Base-by-base conservation (phyloP, 768 basidiomycete species). In the Sarcodon aspratus region DNA sequence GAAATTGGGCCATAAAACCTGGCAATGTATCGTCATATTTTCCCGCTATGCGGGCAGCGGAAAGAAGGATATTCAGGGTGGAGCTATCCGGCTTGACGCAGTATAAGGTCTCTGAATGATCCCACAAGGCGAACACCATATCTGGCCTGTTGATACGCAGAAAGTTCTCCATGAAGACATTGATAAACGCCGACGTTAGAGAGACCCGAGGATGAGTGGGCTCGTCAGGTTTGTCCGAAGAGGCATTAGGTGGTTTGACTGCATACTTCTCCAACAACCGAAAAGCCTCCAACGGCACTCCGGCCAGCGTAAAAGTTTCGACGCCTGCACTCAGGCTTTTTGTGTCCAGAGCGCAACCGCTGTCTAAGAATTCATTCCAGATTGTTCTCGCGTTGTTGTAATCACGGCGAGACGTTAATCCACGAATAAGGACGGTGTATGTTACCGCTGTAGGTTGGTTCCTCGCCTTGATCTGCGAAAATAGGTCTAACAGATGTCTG, bases 81-180 rank as follows among this genome's bases (percentile, higher is more conserved):
- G 63, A 60, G 13, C 69, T 60, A 43, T 83, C 75, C 0, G 81
- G 82, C 3, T 66, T 60, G 0, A 81, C 66, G 5, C 67, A 70
- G 59, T 84, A 92, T 3, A 89, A 60, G 0, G 62, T 56, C 3
- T 66, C 66, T 63, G 87, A 75, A 21, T 78, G 63, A n/a, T 82
- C 78, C 82, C 85, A 91, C 1, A 89, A 56, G 38, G 65, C 64
- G 59, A 85, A 81, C 3, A 82, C 71, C 7, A 73, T 64, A 54
- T 85, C 83, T 0, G 82, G 82, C 3, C 84, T 75, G 32, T 69
- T 64, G 15, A 70, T 68, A 17, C 69, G 69, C 21, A 69, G 67
- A 37, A 89, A 67, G 0, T 73, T 54, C 9, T 62, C 59, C 60
- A 81, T 67, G 55, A 80, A 72, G n/a, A 44, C 48, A 12, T 59